These are phyloP conservation scores for Talaromyces sp. DNA, from an alignment of 2,329 filamentous ascomycete genomes.

Conservation along the genomic window DNA sequence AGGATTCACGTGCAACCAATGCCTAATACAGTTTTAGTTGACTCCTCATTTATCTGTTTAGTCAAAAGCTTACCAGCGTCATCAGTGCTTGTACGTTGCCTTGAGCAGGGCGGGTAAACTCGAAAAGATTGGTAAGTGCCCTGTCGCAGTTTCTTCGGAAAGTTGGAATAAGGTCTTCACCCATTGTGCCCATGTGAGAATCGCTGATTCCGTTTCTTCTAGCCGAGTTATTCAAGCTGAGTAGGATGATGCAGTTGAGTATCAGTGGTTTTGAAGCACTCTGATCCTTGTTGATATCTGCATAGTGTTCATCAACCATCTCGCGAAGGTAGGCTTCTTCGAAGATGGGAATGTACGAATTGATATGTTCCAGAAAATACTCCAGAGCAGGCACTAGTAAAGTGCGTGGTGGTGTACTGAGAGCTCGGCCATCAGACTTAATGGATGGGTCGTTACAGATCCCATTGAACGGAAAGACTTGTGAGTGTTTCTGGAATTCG, in stretches of 20 bases:
- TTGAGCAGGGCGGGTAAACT: neutral
- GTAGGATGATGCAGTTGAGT: neutral
- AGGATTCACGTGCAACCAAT: slow-evolving; percentile 8
- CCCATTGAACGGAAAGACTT: slow-evolving; percentile 1
- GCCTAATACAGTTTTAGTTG: neutral
- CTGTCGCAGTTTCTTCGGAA: slow-evolving; percentile 6
- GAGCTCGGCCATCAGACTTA: neutral
- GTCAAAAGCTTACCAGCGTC: neutral
- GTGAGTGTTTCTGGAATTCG: neutral
- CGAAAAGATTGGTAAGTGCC: slow-evolving; percentile 5
- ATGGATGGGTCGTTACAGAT: neutral
- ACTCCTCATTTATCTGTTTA: too few relatives aligned
- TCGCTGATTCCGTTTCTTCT: neutral
- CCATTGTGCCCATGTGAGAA: slow-evolving; percentile 6
- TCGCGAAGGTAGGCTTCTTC: neutral
- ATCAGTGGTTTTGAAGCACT: neutral
- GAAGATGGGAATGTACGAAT: slow-evolving; percentile 4
- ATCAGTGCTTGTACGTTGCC: slow-evolving; percentile 8
- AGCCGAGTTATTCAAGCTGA: neutral
- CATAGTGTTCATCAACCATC: slow-evolving; percentile 2
- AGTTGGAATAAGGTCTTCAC: slow-evolving; percentile 10
- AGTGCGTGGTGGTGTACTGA: neutral
- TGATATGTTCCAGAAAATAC: slow-evolving; percentile 7
- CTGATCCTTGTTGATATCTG: slow-evolving; percentile 4
- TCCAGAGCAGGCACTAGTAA: neutral